These are phyloP conservation scores for Fraxinus nigra DNA, from an alignment of 305 asterid species.

Conservation along the genomic window DNA sequence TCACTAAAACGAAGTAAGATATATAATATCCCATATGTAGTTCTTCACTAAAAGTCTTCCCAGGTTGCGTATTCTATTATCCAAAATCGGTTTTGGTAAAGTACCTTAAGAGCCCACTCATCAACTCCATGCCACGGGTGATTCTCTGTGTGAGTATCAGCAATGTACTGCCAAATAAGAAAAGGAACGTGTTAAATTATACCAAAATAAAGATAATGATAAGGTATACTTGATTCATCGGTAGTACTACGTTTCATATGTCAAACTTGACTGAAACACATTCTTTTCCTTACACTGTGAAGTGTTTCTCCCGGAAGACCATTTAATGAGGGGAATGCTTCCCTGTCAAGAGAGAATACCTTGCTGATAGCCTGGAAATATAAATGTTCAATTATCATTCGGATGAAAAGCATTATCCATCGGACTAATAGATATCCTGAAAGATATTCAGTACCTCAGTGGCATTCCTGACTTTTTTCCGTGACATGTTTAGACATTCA, in stretches of 20 bases:
- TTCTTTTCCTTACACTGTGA: conserved; percentile 65
- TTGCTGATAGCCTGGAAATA: conserved; percentile 72
- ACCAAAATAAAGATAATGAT: not conserved
- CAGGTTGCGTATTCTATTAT: not conserved
- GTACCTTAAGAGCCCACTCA: conserved; percentile 87
- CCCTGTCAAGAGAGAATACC: conserved; percentile 88
- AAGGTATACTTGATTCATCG: conserved; percentile 1
- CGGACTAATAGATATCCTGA: conserved; percentile 6
- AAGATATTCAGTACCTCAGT: conserved; percentile 66
- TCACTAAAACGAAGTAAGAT: not conserved
- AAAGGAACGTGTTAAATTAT: conserved; percentile 5
- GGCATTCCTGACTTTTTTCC: conserved; percentile 91
- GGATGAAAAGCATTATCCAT: conserved; percentile 4
- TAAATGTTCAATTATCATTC: conserved; percentile 11
- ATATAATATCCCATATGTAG: not conserved
- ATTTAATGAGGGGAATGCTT: conserved; percentile 82
- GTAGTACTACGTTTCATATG: not conserved
- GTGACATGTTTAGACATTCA: conserved; percentile 76
- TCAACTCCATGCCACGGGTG: conserved; percentile 88
- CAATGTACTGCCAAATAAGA: conserved; percentile 61
- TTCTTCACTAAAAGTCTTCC: not conserved
- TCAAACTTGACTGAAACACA: not conserved
- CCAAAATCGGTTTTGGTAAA: not conserved
- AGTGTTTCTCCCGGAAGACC: conserved; percentile 89
- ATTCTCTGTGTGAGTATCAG: conserved; percentile 67